Evolutionary conservation across 306 rosid species (phyloP).

Genomic region (Begonia fuchsioides): DNA sequence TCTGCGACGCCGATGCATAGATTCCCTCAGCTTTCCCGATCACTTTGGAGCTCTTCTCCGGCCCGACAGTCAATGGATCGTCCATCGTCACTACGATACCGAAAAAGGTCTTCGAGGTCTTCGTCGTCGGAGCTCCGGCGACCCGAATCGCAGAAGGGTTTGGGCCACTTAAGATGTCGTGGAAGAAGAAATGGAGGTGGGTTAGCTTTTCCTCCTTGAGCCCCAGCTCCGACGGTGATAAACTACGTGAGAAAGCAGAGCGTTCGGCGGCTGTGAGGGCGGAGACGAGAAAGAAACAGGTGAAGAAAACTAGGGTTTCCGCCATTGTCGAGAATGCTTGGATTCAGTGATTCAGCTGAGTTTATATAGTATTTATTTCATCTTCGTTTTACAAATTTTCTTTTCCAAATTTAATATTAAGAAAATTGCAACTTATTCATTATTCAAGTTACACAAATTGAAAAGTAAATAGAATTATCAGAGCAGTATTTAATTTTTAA

Average conservation of each 20-base stretch:
- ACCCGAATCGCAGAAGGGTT: slow-evolving; percentile 32
- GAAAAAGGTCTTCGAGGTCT: slow-evolving; percentile 14
- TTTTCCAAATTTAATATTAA: too few relatives aligned
- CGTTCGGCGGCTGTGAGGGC: background rate
- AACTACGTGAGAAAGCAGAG: slow-evolving; percentile 6
- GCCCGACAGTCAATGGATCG: slow-evolving; percentile 33
- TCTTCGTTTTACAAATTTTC: too few relatives aligned
- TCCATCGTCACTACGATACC: slow-evolving; percentile 46
- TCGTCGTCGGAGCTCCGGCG: slow-evolving; percentile 17
- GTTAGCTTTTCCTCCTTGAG: slow-evolving; percentile 21
- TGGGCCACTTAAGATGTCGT: slow-evolving; percentile 30
- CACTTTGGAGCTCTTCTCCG: slow-evolving; percentile 19
- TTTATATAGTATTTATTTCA: too few relatives aligned
- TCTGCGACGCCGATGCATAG: slow-evolving; percentile 40
- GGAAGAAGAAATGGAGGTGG: slow-evolving; percentile 42
- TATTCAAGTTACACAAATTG: too few relatives aligned
- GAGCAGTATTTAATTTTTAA: too few relatives aligned
- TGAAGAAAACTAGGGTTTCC: background rate
- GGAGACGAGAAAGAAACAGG: slow-evolving; percentile 3
- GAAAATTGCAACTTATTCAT: too few relatives aligned
- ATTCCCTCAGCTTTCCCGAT: slow-evolving; percentile 61
- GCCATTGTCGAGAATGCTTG: too few relatives aligned
- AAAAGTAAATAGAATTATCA: too few relatives aligned
- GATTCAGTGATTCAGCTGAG: too few relatives aligned
- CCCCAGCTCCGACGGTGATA: slow-evolving; percentile 10